A percentile compares a stretch with the other conserved stretches of the same genome.
phyloP scores from a whole-genome alignment of 495 filamentous ascomycete species.

The Penicillium arizonense region DNA sequence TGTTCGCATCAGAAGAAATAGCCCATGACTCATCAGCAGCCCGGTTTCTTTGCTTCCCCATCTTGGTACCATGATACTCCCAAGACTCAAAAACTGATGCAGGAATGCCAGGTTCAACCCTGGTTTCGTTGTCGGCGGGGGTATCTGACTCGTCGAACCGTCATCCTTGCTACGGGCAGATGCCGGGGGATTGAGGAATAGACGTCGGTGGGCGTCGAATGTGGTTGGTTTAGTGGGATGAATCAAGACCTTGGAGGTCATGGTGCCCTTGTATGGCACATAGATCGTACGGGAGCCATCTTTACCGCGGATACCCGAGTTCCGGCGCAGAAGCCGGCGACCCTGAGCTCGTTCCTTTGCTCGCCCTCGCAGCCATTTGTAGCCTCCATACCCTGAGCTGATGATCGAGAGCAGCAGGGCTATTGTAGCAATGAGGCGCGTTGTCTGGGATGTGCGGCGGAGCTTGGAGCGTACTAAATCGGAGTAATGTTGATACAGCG shows the following conservation, averaged over 20 bases:
- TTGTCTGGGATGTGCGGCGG: constrained; percentile 60
- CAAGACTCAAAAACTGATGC: constrained; percentile 91
- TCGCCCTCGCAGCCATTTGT: constrained; percentile 66
- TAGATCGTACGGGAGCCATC: constrained; percentile 93
- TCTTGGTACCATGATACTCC: constrained; percentile 96
- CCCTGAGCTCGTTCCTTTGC: constrained; percentile 78
- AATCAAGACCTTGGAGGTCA: constrained; percentile 87
- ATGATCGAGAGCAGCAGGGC: constrained; percentile 74
- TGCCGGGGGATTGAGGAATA: constrained; percentile 88
- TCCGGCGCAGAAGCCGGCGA: constrained; percentile 75
- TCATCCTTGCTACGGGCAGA: constrained; percentile 73
- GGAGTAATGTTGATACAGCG: constrained; percentile 65
- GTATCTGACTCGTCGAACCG: constrained; percentile 61
- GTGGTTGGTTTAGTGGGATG: constrained; percentile 89
- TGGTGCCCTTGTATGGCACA: constrained; percentile 80
- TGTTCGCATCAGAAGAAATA: constrained; percentile 73
- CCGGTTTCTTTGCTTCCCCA: constrained; percentile 95
- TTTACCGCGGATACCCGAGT: constrained; percentile 88
- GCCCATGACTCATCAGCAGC: constrained; percentile 73
- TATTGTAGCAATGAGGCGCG: constrained; percentile 72
- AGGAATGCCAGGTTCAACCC: constrained; percentile 97
- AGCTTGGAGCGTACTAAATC: constrained; percentile 59
- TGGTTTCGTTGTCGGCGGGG: constrained; percentile 83
- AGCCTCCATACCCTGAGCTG: constrained; percentile 69
- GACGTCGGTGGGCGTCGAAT: constrained; percentile 90